Base-by-base conservation (phyloP, 2,329 filamentous ascomycete species). In the Trichoderma polysporum region DNA sequence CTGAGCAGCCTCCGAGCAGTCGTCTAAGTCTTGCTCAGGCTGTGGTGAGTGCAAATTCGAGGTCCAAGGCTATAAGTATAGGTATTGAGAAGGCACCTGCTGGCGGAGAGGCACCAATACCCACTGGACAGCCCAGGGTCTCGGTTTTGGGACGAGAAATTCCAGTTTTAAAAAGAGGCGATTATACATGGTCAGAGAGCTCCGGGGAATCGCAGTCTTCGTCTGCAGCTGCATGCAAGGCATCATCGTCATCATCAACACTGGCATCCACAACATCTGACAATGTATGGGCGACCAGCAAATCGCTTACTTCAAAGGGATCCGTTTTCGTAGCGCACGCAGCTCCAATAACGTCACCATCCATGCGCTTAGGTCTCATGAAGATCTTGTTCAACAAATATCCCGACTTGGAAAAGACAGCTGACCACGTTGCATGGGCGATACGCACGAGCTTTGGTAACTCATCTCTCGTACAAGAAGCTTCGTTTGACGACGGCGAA, bases 1-100 rank as follows among this genome's bases (percentile, higher is more conserved):
- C 93, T 0, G 89, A 91, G 71, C 93, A 97, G 75, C 93, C 93
- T 3, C 83, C 90, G 3, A 95, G 91, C n/a, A 94, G 92, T 75
- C 84, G 92, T 54, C 80, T 97, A 22, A 96, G 92, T 74, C 81
- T 97, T 22, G 91, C 90, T 0, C 93, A 97, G 77, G 92, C 91
- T 0, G 89, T 95, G 1, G 91, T 96, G 17, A 94, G 91, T 74
- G 88, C 88, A 31, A 95, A 94, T 74, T 93, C 91, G 68, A 86
- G 89, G 70, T 88, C 86, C 39, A 94, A 94, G 78, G 93, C 93
- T 10, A 84, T 89, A 31, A 90, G 86, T 69, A 79, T 97, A 33
- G 93, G 93, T 0, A 81, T 97, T 22, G 88, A 91, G 69, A 86
- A 83, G 59, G 86, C 87, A 0, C 82, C 84, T 8, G 84, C 84